These are phyloP conservation scores for Medicago arabica DNA, from an alignment of 306 rosid species.

Conservation along the genomic window DNA sequence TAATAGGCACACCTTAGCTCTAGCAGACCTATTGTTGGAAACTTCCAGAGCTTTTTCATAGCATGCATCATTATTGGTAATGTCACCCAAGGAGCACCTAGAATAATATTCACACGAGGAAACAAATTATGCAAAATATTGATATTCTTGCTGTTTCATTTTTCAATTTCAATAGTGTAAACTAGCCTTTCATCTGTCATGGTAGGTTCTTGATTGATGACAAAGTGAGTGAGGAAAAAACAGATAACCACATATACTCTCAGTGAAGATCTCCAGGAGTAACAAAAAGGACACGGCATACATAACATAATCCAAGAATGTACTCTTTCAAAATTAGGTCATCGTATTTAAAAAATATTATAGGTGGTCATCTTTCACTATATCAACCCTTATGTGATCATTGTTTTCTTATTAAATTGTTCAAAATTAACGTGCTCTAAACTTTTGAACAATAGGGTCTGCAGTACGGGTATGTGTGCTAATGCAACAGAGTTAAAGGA, in stretches of 20 bases:
- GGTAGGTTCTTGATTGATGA: conserved; percentile 23
- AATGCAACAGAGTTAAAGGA: no score
- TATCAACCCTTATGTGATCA: neutral
- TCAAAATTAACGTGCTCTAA: neutral
- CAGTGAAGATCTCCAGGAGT: neutral
- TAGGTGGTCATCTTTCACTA: neutral
- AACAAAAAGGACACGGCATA: neutral
- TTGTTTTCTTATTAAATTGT: neutral
- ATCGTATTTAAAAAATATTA: neutral
- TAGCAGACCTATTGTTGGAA: conserved; percentile 80
- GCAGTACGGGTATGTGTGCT: no score
- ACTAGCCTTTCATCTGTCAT: conserved; percentile 32
- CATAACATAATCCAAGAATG: neutral
- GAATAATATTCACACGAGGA: conserved; percentile 39
- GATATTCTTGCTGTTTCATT: conserved; percentile 16
- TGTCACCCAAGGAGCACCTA: conserved; percentile 97
- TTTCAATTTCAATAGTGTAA: conserved; percentile 4
- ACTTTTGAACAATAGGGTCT: neutral
- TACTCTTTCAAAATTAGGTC: neutral
- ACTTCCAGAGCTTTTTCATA: conserved; percentile 92
- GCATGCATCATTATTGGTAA: conserved; percentile 77
- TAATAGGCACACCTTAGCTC: conserved; percentile 75
- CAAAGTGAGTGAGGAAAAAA: conserved; percentile 7
- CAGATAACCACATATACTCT: neutral
- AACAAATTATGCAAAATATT: conserved; percentile 27